Percentiles rank a stretch among this genome's conserved stretches.
Conservation (phyloP, 2,329 filamentous ascomycete species). For the Berkeleyomyces rouxiae region DNA sequence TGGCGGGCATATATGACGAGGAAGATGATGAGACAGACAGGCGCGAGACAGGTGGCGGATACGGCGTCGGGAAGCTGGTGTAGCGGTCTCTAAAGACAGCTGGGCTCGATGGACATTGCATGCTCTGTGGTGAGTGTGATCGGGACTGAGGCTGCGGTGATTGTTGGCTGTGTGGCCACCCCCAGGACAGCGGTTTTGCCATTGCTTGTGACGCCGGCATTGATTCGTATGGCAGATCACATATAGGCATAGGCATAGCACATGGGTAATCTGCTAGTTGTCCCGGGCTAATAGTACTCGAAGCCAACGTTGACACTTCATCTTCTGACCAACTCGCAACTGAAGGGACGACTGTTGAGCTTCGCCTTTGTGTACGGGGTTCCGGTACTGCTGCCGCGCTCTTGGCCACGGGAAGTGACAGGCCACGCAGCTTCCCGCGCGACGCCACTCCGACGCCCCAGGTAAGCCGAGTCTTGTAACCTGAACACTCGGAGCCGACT, state of each 20-base stretch:
- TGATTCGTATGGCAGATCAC: not conserved
- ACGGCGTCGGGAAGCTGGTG: not conserved
- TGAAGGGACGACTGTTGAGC: not conserved
- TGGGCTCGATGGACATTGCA: conserved; percentile 34
- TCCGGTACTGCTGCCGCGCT: conserved; percentile 28
- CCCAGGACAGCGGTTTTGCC: not conserved
- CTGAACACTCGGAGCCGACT: conserved; percentile 79
- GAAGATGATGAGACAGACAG: not conserved
- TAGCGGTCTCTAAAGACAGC: conserved; percentile 20
- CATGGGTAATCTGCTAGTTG: not conserved
- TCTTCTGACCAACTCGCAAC: not conserved
- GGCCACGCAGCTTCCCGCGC: conserved; percentile 78
- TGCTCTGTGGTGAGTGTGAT: conserved; percentile 16
- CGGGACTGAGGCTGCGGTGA: conserved; percentile 25
- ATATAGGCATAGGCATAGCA: not conserved
- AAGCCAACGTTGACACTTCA: not conserved
- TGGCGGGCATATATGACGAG: not conserved
- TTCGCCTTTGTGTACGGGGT: not conserved
- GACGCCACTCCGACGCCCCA: conserved; percentile 95
- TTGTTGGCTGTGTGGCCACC: not conserved
- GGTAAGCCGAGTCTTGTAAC: conserved; percentile 91
- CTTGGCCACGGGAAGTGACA: conserved; percentile 57
- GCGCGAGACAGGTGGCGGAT: not conserved
- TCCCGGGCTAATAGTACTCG: not conserved
- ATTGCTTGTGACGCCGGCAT: not conserved